phyloP scores from a whole-genome alignment of 768 basidiomycete genomes.

The Agaricus blazei region DNA sequence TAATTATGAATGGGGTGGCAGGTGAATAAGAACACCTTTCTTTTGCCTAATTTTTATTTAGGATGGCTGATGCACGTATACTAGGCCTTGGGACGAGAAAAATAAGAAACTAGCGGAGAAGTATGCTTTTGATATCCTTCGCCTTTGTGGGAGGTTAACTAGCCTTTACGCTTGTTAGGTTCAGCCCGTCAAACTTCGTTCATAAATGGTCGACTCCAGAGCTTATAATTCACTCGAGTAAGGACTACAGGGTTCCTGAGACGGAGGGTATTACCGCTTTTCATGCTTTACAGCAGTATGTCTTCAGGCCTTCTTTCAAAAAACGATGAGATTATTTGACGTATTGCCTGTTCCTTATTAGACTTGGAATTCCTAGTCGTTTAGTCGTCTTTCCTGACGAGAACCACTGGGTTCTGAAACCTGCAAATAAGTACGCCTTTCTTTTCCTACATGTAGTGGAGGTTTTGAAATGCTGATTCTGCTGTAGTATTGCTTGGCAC shows the following conservation, averaged over 20 bases:
- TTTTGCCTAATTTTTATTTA: neutral
- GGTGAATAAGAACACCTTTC: constrained; percentile 16
- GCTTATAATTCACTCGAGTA: constrained; percentile 80
- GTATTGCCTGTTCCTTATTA: constrained; percentile 19
- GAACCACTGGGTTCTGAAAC: constrained; percentile 88
- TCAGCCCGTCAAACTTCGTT: constrained; percentile 81
- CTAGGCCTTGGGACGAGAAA: constrained; percentile 64
- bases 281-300: constrained; percentile 82
- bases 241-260: constrained; percentile 85
- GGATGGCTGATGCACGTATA: neutral
- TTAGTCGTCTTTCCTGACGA: constrained; percentile 85
- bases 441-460: too few relatives aligned
- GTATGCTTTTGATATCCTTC: constrained; percentile 26
- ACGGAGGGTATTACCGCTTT: constrained; percentile 80
- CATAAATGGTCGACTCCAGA: constrained; percentile 83
- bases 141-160: neutral
- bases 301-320: constrained; percentile 8
- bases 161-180: constrained; percentile 32
- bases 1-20: constrained; percentile 83
- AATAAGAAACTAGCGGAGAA: constrained; percentile 50
- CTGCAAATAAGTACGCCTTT: constrained; percentile 58
- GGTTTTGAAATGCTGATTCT: too few relatives aligned
- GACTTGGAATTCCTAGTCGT: constrained; percentile 67
- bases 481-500: constrained; percentile 83
- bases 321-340: neutral